Percentiles rank a stretch among this genome's conserved stretches.
phyloP scores from a whole-genome alignment of 441 rosid genomes.

The Adansonia rubrostipa region DNA sequence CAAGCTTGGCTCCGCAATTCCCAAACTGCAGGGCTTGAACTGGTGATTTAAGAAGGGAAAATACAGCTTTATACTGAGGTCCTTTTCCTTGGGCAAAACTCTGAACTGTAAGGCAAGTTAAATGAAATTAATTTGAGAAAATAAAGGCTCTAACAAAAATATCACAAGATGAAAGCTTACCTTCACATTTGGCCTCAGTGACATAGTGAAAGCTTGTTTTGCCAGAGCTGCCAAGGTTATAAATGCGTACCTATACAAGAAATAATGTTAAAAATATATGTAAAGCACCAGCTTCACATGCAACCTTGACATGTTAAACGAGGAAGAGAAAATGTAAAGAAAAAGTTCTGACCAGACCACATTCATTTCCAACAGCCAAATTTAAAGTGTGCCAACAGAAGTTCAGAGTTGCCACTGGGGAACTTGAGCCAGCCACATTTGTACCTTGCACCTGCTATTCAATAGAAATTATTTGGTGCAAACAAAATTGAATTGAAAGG shows the following conservation, averaged over 20 bases:
- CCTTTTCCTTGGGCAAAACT: conserved; percentile 47
- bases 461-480: conserved; percentile 25
- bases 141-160: conserved; percentile 15
- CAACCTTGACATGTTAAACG: conserved; percentile 8
- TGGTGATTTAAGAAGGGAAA: conserved; percentile 56
- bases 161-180: conserved; percentile 36
- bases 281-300: conserved; percentile 16
- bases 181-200: conserved; percentile 53
- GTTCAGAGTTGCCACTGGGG: conserved; percentile 57
- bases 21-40: conserved; percentile 55
- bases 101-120: conserved; percentile 45
- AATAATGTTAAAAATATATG: conserved; percentile 19
- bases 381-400: conserved; percentile 52
- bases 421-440: conserved; percentile 42
- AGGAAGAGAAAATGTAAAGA: conserved; percentile 1
- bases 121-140: conserved; percentile 29
- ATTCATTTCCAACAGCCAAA: conserved; percentile 69
- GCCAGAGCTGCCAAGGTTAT: conserved; percentile 42
- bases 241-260: conserved; percentile 55
- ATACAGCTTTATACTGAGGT: conserved; percentile 51
- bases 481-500: conserved; percentile 17
- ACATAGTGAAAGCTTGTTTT: conserved; percentile 47
- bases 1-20: conserved; percentile 55
- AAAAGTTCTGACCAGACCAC: conserved; percentile 61
- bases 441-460: conserved; percentile 51